Evolutionary conservation across 2,329 filamentous ascomycete species (phyloP), one percentile per base, ranked within the genome.

Genomic region (Fusarium bactridioides): DNA sequence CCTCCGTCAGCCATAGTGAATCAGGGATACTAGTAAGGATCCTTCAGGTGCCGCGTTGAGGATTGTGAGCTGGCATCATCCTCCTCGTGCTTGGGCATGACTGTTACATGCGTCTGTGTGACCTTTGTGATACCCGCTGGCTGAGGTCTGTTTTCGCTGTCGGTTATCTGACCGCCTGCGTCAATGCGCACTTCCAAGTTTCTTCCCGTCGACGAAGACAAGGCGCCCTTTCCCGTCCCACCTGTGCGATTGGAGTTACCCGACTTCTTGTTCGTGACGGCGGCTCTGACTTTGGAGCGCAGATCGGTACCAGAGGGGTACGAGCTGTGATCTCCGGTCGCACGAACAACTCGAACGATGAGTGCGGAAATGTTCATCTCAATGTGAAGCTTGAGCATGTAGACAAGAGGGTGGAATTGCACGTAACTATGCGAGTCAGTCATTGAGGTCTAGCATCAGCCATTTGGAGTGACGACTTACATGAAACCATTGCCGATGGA

Each of bases 361-460:
- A 77, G 64, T 5, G 60, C 48, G 3, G 75, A 75, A 7, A 77
- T 77, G 31, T 76, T 76, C 72, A 77, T 74, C 59, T 76, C 74
- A 8, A 76, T 76, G 15, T 77, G 69, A 1, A 77, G 59, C 61
- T 77, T 77, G 43, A 77, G 60, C 61, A 77, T 72, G 61, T 77
- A 77, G n/a, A 74, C 72, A 10, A 77, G 55, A 0, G 75, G 75
- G 15, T 77, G 75, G 29, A 77, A 77, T 44, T 76, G 74, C 29
- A 77, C 62, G 31, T 77, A 77, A 21, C 74, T 76, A 23, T 8
- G 31, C 18, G 16, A 16, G 38, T 53, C 19, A 53, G 65, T 23
- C 0, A 37, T 8, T 16, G 7, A 21, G 7, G 27, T 15, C 21
- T 5, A 6, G 29, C 29, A 51, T 8, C 9, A 19, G 12, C 21